Evolutionary conservation across 2,329 filamentous ascomycete genomes (phyloP), one percentile per base, ranked within the genome.

Genomic region (Zopfia rhizophila): DNA sequence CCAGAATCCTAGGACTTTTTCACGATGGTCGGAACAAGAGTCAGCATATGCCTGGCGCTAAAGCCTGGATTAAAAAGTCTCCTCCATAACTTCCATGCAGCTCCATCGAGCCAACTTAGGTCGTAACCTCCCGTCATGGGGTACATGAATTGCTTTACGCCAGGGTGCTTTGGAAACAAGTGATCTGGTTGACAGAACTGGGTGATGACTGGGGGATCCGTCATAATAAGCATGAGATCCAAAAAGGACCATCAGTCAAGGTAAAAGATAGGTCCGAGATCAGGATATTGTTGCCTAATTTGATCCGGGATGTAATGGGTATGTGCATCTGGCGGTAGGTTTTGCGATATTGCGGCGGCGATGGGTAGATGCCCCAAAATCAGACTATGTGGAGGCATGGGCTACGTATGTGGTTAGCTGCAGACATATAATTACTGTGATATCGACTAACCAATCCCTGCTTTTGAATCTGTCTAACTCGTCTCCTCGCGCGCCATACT

Each of bases 371-470:
- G 41, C 7, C 47, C 47, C 2, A 50, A 13, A 12, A 53, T 4
- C 7, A 43, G 19, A 13, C 47, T 43, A 16, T 49, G 37, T 22
- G 47, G 47, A 3, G 47, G 47, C 47, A 50, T 50, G 4, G 41
- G 41, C 47, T 50, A n/a, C n/a, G n/a, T n/a, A n/a, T n/a, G n/a
- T n/a, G n/a, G n/a, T n/a, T n/a, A n/a, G 18, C 17, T 36, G 7
- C 6, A 10, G 11, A 36, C 12, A 18, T 21, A 22, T 18, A 11
- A 7, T 18, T 36, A 10, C 12, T 18, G 11, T 8, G 7, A 12
- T 6, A 21, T 32, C 8, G 4, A 17, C 21, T 14, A 21, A 42
- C 29, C 5, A 42, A 19, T 18, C 39, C 39, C 27, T 42, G 39
- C 18, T 35, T 35, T 16, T 17, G 39, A 21, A 40, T 12, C 17